Evolutionary conservation across 305 asterid species (phyloP), one percentile per base, ranked within the genome.

Genomic region (Plantago rigida): DNA sequence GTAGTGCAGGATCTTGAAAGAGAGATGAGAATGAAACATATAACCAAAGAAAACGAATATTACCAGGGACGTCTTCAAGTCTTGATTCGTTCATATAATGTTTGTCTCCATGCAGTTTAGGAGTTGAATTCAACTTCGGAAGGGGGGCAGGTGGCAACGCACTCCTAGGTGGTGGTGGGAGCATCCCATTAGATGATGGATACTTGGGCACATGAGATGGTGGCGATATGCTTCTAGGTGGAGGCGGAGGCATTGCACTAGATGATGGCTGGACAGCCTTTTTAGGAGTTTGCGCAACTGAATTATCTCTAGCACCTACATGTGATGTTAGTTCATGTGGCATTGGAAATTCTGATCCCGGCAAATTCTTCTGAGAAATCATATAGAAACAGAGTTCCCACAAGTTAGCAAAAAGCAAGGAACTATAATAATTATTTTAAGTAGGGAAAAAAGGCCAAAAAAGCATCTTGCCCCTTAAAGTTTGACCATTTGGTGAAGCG

Each of bases 51-150:
- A 28, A 13, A 56, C 49, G 10, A 48, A 45, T 51, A 52, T 56
- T 87, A 93, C 97, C 97, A 34, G 99, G 96, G 56, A 87, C 75
- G 26, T 53, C 49, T 70, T 77, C 82, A 41, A 80, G 46, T 63
- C 73, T 76, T 57, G 83, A 57, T 56, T 45, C 66, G 14, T 69
- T 56, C 15, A 53, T 65, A 65, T 47, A 60, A 48, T 71, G 77
- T 64, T 62, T 75, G 57, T 60, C 75, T 51, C 26, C 81, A 10
- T 13, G 69, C 67, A 47, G 69, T 69, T 76, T 63, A 22, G 81
- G 70, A 14, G 78, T 51, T 3, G 81, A 59, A 69, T 57, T 71
- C 3, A 54, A 72, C 82, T 78, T 84, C 54, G 86, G 86, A 0
- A 82, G 90, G 49, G 84, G 57, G 59, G 82, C 47, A 19, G 73